Conservation (phyloP, 805 yeast genomes). For the Candida ficus region DNA sequence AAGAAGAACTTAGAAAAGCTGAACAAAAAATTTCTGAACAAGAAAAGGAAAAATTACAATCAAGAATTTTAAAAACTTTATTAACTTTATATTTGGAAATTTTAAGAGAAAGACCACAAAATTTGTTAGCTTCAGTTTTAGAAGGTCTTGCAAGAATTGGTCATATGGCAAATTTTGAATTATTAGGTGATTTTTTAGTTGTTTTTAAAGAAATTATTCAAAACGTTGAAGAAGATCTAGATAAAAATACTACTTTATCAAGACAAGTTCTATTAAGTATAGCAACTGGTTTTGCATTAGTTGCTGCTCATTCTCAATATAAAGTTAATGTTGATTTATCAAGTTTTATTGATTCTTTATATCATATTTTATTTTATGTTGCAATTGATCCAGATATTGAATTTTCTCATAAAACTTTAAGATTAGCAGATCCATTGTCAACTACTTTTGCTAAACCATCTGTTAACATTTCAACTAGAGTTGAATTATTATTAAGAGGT, state of each 20-base stretch:
- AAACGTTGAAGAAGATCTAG: slow-evolving; percentile 42
- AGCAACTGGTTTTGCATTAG: slow-evolving; percentile 84
- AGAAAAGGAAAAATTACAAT: slow-evolving; percentile 81
- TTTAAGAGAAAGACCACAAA: slow-evolving; percentile 55
- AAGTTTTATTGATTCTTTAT: slow-evolving; percentile 71
- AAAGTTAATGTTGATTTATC: slow-evolving; percentile 79
- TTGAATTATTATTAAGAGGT: slow-evolving; percentile 74
- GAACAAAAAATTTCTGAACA: slow-evolving; percentile 84
- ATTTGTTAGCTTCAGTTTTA: slow-evolving; percentile 76
- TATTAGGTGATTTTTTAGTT: slow-evolving; percentile 87
- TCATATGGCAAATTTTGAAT: slow-evolving; percentile 86
- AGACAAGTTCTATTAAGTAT: slow-evolving; percentile 78
- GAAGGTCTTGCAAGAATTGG: slow-evolving; percentile 92
- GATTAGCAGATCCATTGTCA: slow-evolving; percentile 73
- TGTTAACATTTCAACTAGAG: slow-evolving; percentile 83
- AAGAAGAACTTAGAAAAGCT: slow-evolving; percentile 82
- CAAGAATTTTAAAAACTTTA: slow-evolving; percentile 71
- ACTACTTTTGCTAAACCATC: slow-evolving; percentile 50
- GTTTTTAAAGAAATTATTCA: slow-evolving; percentile 77
- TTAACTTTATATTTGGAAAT: slow-evolving; percentile 74
- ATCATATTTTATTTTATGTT: slow-evolving; percentile 60
- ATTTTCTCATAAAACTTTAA: slow-evolving; percentile 72
- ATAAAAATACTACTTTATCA: slow-evolving; percentile 34
- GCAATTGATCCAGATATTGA: slow-evolving; percentile 81
- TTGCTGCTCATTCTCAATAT: slow-evolving; percentile 66